A percentile compares a stretch with the other conserved stretches of the same genome.
phyloP scores from a whole-genome alignment of 805 yeast species.

The Trichomonascus vanleenenianus region DNA sequence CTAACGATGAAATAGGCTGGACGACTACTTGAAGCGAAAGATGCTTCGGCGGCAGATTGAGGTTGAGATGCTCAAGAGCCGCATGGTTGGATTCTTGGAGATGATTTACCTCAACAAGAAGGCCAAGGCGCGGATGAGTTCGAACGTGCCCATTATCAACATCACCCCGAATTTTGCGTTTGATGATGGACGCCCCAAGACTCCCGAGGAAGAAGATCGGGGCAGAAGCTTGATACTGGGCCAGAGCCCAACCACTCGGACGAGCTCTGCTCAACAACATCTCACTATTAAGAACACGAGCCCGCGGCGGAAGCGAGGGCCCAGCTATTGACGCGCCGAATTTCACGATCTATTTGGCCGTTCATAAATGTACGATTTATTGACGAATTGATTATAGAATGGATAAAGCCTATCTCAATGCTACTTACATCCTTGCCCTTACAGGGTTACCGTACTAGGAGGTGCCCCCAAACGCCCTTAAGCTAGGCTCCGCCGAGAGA shows the following conservation, averaged over 20 bases:
- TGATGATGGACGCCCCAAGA: neutral
- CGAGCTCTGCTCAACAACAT: neutral
- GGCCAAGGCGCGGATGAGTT: neutral
- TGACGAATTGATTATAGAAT: no score
- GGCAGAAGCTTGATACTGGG: neutral
- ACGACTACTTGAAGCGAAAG: constrained; percentile 25
- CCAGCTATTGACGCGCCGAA: no score
- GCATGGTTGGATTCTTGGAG: constrained; percentile 15
- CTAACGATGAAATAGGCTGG: constrained; percentile 18
- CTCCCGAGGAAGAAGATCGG: neutral
- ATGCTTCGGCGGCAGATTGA: constrained; percentile 24
- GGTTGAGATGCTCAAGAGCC: constrained; percentile 14
- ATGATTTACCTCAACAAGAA: constrained; percentile 8
- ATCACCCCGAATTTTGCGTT: neutral
- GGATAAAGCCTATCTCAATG: no score
- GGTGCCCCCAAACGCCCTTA: no score
- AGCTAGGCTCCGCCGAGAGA: no score
- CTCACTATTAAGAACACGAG: neutral
- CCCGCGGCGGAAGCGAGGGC: constrained; percentile 1
- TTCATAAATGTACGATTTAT: no score
- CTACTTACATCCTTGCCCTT: no score
- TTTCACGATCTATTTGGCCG: no score
- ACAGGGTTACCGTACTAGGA: no score
- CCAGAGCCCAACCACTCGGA: neutral
- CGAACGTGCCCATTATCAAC: neutral